Conservation (phyloP, 1,284 basidiomycete species). For the Sporisorium scitamineum region DNA sequence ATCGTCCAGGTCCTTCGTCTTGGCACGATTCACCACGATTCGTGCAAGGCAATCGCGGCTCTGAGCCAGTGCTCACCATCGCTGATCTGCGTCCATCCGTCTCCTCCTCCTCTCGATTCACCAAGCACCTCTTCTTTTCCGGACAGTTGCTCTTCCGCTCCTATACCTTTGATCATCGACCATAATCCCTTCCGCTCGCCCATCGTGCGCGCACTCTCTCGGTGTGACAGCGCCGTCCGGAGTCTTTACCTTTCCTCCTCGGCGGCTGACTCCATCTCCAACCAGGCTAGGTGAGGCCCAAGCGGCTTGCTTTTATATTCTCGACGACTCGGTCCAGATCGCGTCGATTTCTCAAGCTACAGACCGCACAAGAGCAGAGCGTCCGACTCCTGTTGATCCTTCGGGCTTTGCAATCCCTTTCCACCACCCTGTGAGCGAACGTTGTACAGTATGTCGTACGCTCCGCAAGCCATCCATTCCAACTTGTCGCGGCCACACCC, state of each 20-base stretch:
- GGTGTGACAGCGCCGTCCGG: background rate
- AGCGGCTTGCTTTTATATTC: background rate
- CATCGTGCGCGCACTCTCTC: background rate
- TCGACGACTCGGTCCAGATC: background rate
- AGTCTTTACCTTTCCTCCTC: background rate
- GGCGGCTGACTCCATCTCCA: background rate
- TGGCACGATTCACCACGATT: background rate
- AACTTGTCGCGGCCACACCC: slow-evolving; percentile 63
- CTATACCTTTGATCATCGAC: background rate
- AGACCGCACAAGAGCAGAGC: background rate
- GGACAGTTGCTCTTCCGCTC: background rate
- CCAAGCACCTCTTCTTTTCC: background rate
- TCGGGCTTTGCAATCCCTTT: background rate
- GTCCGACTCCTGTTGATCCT: background rate
- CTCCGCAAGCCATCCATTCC: slow-evolving; percentile 53
- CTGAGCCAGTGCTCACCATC: slow-evolving; percentile 16
- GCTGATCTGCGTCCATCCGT: background rate
- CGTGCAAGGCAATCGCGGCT: background rate
- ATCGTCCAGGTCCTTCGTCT: background rate
- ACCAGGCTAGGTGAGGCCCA: background rate
- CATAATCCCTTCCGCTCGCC: background rate
- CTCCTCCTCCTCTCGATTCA: background rate
- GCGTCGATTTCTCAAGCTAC: background rate
- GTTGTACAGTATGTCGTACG: slow-evolving; percentile 47
- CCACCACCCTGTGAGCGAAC: background rate